Percentiles rank a stretch among this genome's conserved stretches.
phyloP scores from a whole-genome alignment of 2,329 filamentous ascomycete genomes.

The Fusarium sp. region DNA sequence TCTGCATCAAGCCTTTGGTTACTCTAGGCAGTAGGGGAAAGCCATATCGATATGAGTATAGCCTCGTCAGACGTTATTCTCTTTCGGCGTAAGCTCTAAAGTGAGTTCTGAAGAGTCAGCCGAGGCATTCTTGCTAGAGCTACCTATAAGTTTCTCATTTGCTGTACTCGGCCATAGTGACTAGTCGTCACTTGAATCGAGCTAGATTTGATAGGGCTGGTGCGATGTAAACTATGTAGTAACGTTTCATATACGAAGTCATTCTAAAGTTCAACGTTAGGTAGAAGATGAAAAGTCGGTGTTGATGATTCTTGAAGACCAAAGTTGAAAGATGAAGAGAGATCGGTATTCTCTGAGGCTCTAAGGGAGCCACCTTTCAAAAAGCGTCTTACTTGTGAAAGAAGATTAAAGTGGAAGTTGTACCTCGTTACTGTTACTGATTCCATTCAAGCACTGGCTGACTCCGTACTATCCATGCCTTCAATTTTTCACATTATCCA shows the following conservation, averaged over 20 bases:
- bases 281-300: background rate
- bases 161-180: background rate
- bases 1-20: background rate
- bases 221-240: background rate
- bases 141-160: background rate
- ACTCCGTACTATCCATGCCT: background rate
- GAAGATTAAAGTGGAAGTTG: background rate
- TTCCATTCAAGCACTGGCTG: background rate
- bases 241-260: background rate
- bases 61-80: conserved; percentile 25
- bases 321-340: background rate
- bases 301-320: background rate
- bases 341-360: background rate
- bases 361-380: background rate
- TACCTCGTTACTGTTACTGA: background rate
- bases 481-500: background rate
- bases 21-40: background rate
- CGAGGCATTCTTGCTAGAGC: background rate
- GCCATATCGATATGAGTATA: conserved; percentile 28
- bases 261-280: background rate
- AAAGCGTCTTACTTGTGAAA: background rate
- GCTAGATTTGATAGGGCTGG: background rate
- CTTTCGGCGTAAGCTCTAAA: conserved; percentile 29
- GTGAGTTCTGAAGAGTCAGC: background rate
- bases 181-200: background rate